Evolutionary conservation across 352 stramenopile genomes (phyloP), one percentile per base, ranked within the genome.

Genomic region (Thalassiosira hispida): DNA sequence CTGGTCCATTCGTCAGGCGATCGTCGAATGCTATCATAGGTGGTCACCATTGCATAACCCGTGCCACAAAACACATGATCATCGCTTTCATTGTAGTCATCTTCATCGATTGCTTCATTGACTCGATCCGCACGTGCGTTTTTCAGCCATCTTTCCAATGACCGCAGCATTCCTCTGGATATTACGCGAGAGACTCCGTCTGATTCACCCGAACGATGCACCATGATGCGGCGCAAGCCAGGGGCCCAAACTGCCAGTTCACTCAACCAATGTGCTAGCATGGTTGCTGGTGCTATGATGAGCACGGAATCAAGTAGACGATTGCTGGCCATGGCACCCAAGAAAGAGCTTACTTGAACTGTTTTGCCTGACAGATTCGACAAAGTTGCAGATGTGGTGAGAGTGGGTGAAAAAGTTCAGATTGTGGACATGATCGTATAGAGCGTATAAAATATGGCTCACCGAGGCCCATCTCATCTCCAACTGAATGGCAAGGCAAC

Each of bases 1-100:
- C 91, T 88, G 42, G 96, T 86, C 77, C 98, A 97, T 18, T 96
- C 83, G 59, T 96, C 92, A 53, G 96, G 87, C 55, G 96, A 95
- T 73, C 96, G 85, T 12, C 97, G 92, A 35, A 99, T 91, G 31
- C 95, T 97, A 77, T 99, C 96, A 84, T 99, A 99, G 14, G 97
- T 99, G 12, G 96, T 98, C 14, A 99, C 86, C 40, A 99, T 79
- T 3, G 97, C 92, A 52, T 97, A 97, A 14, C 95, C 96, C 0
- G 84, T 94, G 14, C 85, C 86, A 73, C 81, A 93, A 71, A 94
- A 91, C 2, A 73, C 72, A 70, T 86, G 63, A 14, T 81, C 64
- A 47, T 78, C 65, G 18, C 79, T 66, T 16, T 70, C 81, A 52
- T 89, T 79, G 16, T 74, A 80, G 46, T 92, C 86, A 22, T 84